Evolutionary conservation across 176 grass and related monocot genomes (phyloP).

Genomic region (Bolboschoenus planiculmis): DNA sequence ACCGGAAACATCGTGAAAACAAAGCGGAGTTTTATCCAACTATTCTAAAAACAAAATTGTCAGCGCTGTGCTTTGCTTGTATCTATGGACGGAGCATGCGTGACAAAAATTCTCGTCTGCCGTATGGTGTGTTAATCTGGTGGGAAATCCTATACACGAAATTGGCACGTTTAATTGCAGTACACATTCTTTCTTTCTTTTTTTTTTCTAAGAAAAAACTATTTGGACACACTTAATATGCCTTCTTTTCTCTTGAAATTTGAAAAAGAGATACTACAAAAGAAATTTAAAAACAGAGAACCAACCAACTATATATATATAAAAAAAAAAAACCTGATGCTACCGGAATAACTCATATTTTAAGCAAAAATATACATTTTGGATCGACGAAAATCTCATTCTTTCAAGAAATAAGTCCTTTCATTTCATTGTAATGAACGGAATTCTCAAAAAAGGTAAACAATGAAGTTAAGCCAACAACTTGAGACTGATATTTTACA

Average conservation of each 20-base stretch:
- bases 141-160: not conserved
- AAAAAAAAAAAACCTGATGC: not conserved
- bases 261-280: not conserved
- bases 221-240: not conserved
- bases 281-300: not conserved
- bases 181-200: not conserved
- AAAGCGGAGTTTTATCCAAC: no score
- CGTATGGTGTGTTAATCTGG: no score
- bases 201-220: not conserved
- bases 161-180: not conserved
- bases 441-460: slow-evolving; percentile 19
- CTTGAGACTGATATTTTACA: slow-evolving; percentile 42
- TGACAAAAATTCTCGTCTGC: no score
- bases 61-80: no score
- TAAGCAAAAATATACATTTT: slow-evolving; percentile 16
- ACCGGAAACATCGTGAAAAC: not conserved
- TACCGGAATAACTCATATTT: not conserved
- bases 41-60: no score
- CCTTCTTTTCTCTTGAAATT: not conserved
- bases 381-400: slow-evolving; percentile 9
- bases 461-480: slow-evolving; percentile 16
- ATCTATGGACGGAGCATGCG: no score
- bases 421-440: not conserved
- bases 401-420: not conserved
- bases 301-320: no score